A percentile compares a stretch with the other conserved stretches of the same genome.
phyloP scores from a whole-genome alignment of 768 basidiomycete genomes.

The Melanogaster broomeanus region DNA sequence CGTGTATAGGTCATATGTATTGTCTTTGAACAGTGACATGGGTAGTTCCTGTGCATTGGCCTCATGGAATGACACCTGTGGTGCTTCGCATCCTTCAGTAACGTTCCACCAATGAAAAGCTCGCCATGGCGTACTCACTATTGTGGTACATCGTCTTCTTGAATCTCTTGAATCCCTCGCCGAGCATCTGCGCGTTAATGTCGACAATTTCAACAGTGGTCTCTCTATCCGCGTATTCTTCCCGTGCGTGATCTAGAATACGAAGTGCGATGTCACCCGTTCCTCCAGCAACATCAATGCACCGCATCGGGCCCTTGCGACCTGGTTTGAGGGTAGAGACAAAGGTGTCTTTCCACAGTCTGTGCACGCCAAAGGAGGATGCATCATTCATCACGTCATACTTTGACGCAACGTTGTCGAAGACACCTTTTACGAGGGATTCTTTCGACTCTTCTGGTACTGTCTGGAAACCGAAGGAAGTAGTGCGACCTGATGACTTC shows the following conservation, averaged over 20 bases:
- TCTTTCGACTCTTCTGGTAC: constrained; percentile 89
- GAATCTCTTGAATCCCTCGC: constrained; percentile 86
- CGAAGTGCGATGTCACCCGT: constrained; percentile 97
- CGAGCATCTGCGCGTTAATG: constrained; percentile 94
- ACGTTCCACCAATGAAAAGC: not conserved
- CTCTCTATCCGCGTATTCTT: constrained; percentile 88
- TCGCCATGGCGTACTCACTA: constrained; percentile 53
- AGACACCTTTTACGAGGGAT: constrained; percentile 86
- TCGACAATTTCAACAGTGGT: constrained; percentile 89
- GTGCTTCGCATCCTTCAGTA: constrained; percentile 51
- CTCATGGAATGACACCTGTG: constrained; percentile 90
- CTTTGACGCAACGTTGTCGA: constrained; percentile 91
- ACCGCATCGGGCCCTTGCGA: constrained; percentile 68
- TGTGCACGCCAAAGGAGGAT: constrained; percentile 94
- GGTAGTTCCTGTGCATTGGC: constrained; percentile 88
- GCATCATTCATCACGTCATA: constrained; percentile 99
- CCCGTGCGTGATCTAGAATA: constrained; percentile 87
- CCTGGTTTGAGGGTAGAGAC: constrained; percentile 77
- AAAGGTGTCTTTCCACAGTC: constrained; percentile 95
- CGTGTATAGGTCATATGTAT: constrained; percentile 94
- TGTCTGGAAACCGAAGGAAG: constrained; percentile 93
- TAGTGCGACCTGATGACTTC: constrained; percentile 41
- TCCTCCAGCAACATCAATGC: constrained; percentile 96
- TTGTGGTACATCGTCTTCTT: constrained; percentile 99
- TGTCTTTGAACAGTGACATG: constrained; percentile 64